Evolutionary conservation across 305 asterid genomes (phyloP).

Genomic region (Monarda citriodora): DNA sequence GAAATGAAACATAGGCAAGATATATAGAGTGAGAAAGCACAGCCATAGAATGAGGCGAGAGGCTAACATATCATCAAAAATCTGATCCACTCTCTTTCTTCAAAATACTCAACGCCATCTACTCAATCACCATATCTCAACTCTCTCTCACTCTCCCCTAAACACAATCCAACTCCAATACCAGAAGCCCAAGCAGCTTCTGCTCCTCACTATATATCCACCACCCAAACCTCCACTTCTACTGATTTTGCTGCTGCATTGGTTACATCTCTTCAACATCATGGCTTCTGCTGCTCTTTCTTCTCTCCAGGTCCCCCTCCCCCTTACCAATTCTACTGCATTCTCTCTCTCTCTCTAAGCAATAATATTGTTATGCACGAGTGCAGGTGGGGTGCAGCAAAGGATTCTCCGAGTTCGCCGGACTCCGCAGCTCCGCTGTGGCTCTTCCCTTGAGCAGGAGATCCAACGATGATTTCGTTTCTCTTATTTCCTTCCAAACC

Average conservation of each 20-base stretch:
- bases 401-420: slow-evolving; percentile 78
- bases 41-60: slow-evolving; percentile 83
- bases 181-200: background rate
- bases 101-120: slow-evolving; percentile 24
- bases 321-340: background rate
- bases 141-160: slow-evolving; percentile 9
- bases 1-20: background rate
- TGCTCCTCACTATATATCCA: slow-evolving; percentile 10
- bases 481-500: slow-evolving; percentile 72
- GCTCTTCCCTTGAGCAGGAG: slow-evolving; percentile 58
- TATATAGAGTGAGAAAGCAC: slow-evolving; percentile 21
- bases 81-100: slow-evolving; percentile 63
- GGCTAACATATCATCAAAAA: slow-evolving; percentile 64
- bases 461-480: slow-evolving; percentile 64
- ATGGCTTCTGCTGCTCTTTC: slow-evolving; percentile 97
- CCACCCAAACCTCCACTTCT: slow-evolving; percentile 16
- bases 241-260: slow-evolving; percentile 26
- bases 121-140: slow-evolving; percentile 22
- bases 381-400: slow-evolving; percentile 76
- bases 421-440: slow-evolving; percentile 72
- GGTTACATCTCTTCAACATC: slow-evolving; percentile 9
- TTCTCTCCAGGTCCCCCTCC: slow-evolving; percentile 68
- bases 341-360: background rate
- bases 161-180: background rate
- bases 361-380: background rate